Conservation (phyloP, 441 rosid genomes). For the Capsella rubella region DNA sequence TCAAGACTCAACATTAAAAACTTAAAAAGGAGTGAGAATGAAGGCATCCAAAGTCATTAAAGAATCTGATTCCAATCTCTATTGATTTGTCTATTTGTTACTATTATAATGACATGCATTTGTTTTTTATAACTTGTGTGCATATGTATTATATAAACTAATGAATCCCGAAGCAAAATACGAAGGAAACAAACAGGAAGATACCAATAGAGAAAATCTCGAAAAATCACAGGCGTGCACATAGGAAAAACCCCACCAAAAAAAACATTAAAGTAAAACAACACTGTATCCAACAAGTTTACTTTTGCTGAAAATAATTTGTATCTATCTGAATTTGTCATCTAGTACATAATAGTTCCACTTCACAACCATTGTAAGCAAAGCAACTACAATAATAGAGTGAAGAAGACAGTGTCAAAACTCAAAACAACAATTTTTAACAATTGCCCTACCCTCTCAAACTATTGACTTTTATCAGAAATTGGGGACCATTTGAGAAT, state of each 20-base stretch:
- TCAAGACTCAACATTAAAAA: neutral
- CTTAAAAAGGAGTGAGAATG: neutral
- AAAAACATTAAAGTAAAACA: constrained; percentile 22
- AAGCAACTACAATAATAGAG: constrained; percentile 38
- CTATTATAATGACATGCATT: neutral
- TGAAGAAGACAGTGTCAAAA: constrained; percentile 40
- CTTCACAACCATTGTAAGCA: constrained; percentile 32
- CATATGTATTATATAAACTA: neutral
- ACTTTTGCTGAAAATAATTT: neutral
- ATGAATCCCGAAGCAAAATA: constrained; percentile 43
- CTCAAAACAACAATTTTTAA: constrained; percentile 3
- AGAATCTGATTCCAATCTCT: constrained; percentile 23
- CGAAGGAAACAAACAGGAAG: constrained; percentile 55
- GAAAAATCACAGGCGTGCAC: constrained; percentile 59
- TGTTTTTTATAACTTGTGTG: neutral
- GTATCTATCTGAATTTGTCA: constrained; percentile 48
- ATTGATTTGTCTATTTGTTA: constrained; percentile 3
- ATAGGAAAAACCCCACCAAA: constrained; percentile 45
- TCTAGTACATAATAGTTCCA: constrained; percentile 39
- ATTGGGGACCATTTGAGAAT: constrained; percentile 46
- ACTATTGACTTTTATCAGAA: constrained; percentile 31
- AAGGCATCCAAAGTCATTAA: neutral
- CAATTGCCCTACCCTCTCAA: constrained; percentile 25
- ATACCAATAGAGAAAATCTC: constrained; percentile 44
- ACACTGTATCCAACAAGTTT: constrained; percentile 37